These are phyloP conservation scores for Paramecium tetraurelia DNA, from an alignment of 73 alveolate species.

Conservation along the genomic window DNA sequence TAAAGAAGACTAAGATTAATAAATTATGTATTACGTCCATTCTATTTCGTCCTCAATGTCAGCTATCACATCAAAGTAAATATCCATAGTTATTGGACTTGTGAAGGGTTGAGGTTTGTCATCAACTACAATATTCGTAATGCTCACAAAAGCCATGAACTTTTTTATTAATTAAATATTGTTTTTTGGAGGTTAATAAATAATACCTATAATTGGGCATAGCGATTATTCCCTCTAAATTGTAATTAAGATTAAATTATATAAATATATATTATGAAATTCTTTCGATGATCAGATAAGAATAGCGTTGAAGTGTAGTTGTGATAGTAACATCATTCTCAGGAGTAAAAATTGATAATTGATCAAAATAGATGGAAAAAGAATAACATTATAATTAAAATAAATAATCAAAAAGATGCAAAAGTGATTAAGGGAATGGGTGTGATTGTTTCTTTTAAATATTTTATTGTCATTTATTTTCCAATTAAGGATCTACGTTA, in stretches of 20 bases:
- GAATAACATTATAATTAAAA: background rate
- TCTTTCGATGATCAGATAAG: too few species aligned
- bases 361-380: too few species aligned
- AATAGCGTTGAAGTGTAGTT: too few species aligned
- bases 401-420: background rate
- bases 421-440: background rate
- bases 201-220: background rate
- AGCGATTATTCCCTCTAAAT: background rate
- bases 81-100: slow-evolving; percentile 85
- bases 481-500: background rate
- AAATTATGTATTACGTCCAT: slow-evolving; percentile 75
- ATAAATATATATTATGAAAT: too few species aligned
- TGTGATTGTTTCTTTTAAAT: background rate
- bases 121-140: slow-evolving; percentile 86
- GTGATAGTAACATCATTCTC: too few species aligned
- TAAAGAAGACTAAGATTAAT: slow-evolving; percentile 68
- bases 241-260: background rate
- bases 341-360: too few species aligned
- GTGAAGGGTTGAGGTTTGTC: slow-evolving; percentile 83
- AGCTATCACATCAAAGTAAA: slow-evolving; percentile 85
- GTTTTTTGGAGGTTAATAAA: slow-evolving; percentile 30
- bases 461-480: background rate
- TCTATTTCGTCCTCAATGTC: slow-evolving; percentile 77
- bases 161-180: background rate
- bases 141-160: slow-evolving; percentile 88